Evolutionary conservation across 23 red algal genomes (phyloP).

Genomic region (Gracilaria domingensis): DNA sequence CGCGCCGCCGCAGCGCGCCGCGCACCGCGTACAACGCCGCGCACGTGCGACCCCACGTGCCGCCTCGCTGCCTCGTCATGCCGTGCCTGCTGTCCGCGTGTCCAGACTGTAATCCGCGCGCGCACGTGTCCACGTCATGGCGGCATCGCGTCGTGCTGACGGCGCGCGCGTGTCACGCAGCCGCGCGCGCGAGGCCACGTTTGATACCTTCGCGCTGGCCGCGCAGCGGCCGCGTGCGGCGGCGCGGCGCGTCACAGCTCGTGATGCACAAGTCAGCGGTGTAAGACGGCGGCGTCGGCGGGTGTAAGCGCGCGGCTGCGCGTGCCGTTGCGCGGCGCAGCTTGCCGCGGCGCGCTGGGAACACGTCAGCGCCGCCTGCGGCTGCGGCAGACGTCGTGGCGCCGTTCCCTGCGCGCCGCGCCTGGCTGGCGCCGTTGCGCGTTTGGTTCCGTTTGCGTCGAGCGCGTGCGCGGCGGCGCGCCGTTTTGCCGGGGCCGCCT

Average conservation of each 20-base stretch:
- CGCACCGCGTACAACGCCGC: too few relatives aligned
- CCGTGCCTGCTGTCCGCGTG: neutral
- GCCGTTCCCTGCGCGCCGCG: neutral
- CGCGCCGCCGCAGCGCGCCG: neutral
- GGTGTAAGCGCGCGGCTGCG: neutral
- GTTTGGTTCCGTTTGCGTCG: neutral
- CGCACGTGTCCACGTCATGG: neutral
- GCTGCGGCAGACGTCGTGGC: neutral
- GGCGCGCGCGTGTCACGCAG: too few relatives aligned
- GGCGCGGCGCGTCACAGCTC: neutral
- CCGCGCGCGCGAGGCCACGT: neutral
- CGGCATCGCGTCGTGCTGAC: too few relatives aligned
- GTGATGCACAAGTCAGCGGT: too few relatives aligned
- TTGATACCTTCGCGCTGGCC: too few relatives aligned
- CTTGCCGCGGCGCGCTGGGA: neutral
- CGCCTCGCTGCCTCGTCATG: too few relatives aligned
- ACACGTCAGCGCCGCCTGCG: conserved; percentile 2
- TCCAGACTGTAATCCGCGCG: neutral
- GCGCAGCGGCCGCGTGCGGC: neutral
- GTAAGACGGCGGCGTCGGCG: neutral
- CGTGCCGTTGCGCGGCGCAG: neutral
- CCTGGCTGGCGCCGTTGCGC: neutral
- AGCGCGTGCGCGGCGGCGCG: too few relatives aligned
- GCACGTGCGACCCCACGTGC: neutral
- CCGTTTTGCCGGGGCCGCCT: too few relatives aligned